These are phyloP conservation scores for Cercophora sp. DNA, from an alignment of 495 filamentous ascomycete species.

Conservation along the genomic window DNA sequence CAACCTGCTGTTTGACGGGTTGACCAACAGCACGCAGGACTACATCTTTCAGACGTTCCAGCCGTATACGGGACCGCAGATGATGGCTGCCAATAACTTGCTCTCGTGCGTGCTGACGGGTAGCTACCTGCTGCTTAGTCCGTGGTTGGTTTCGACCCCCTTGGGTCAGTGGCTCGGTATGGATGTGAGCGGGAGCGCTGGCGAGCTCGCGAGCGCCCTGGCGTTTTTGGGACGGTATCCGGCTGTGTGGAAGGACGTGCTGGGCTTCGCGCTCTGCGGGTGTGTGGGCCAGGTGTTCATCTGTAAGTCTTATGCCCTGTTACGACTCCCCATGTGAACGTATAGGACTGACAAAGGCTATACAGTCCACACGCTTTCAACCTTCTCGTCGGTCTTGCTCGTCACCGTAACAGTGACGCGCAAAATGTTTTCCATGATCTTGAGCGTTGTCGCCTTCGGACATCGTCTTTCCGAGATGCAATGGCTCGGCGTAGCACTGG, in stretches of 20 bases:
- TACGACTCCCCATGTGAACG: background rate
- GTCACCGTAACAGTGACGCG: slow-evolving; percentile 96
- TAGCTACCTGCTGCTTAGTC: slow-evolving; percentile 70
- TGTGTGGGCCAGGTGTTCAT: slow-evolving; percentile 96
- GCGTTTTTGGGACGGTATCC: slow-evolving; percentile 76
- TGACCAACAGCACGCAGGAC: slow-evolving; percentile 96
- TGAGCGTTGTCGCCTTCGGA: slow-evolving; percentile 92
- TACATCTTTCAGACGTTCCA: slow-evolving; percentile 80
- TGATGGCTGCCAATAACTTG: slow-evolving; percentile 98
- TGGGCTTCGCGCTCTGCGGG: slow-evolving; percentile 89
- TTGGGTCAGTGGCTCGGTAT: slow-evolving; percentile 65
- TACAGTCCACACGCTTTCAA: slow-evolving; percentile 80
- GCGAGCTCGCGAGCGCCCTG: slow-evolving; percentile 73
- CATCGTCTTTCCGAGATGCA: slow-evolving; percentile 81
- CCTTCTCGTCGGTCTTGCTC: slow-evolving; percentile 85
- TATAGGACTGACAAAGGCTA: background rate
- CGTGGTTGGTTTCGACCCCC: slow-evolving; percentile 65
- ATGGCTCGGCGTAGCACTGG: slow-evolving; percentile 82
- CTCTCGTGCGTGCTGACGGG: slow-evolving; percentile 72
- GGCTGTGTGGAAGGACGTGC: slow-evolving; percentile 72
- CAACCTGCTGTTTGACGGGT: slow-evolving; percentile 90
- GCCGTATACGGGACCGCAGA: slow-evolving; percentile 84
- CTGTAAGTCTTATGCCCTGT: slow-evolving; percentile 48
- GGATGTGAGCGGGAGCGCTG: slow-evolving; percentile 53
- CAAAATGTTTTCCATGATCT: slow-evolving; percentile 98